phyloP scores from a whole-genome alignment of 108 stramenopile genomes.

The Ochromonas danica region DNA sequence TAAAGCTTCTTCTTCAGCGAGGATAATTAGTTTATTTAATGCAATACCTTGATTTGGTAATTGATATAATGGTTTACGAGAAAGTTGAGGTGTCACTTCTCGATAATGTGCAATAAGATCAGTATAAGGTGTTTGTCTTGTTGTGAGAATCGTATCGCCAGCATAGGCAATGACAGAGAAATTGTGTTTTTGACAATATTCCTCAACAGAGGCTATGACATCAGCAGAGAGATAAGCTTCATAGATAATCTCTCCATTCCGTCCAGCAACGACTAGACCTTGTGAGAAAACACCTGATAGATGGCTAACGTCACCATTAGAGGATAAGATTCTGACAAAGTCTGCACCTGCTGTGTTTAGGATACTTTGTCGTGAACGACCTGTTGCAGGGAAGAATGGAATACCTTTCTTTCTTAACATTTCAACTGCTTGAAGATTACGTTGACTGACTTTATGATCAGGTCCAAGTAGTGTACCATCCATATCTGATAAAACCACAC shows the following conservation, averaged over 20 bases:
- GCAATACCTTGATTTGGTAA: not conserved
- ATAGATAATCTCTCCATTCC: not conserved
- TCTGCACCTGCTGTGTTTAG: not conserved
- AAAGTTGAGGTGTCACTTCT: not conserved
- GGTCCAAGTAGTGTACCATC: not conserved
- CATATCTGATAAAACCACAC: constrained; percentile 3
- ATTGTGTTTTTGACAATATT: not conserved
- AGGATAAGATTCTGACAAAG: not conserved
- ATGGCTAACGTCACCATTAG: not conserved
- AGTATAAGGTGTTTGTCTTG: not conserved
- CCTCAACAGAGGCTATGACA: not conserved
- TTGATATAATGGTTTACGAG: not conserved
- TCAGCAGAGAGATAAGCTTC: not conserved
- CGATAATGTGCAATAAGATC: not conserved
- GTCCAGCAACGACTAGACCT: not conserved
- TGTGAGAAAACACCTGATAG: not conserved
- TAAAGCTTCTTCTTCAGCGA: not conserved
- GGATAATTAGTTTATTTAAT: not conserved
- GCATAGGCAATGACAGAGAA: not conserved
- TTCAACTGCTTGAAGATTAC: not conserved
- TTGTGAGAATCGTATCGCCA: not conserved
- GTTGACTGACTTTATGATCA: not conserved
- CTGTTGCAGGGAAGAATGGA: not conserved
- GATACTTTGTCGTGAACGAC: not conserved
- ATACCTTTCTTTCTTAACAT: not conserved